A percentile compares a stretch with the other conserved stretches of the same genome.
Evolutionary conservation across 257 asterid genomes (phyloP).

Genomic region (Solanum lycopersicoides): DNA sequence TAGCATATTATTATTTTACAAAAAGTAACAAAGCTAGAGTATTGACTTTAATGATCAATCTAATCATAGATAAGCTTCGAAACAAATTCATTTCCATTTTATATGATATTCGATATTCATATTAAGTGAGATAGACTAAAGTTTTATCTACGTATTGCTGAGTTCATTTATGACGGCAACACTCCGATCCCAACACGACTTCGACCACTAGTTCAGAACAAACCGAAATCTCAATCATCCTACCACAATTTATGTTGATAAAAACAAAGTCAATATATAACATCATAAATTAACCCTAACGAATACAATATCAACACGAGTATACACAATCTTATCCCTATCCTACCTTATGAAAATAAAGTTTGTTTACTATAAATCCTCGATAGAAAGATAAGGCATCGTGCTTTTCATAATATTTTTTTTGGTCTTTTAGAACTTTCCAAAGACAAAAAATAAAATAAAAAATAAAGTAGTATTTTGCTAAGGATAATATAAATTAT

Average conservation of each 20-base stretch:
- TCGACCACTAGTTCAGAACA: not conserved
- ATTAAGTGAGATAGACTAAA: too few relatives aligned
- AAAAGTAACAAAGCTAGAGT: not conserved
- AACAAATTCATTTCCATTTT: too few relatives aligned
- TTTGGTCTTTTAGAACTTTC: not conserved
- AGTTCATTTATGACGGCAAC: not conserved
- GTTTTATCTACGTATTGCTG: not conserved
- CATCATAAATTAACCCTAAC: not conserved
- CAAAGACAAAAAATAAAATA: not conserved
- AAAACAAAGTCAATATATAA: too few relatives aligned
- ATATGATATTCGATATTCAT: too few relatives aligned
- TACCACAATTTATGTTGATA: too few relatives aligned
- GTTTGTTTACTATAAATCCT: not conserved
- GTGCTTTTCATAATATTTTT: not conserved
- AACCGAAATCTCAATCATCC: not conserved
- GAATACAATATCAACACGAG: not conserved
- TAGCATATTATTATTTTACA: not conserved
- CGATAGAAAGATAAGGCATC: not conserved
- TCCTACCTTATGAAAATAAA: not conserved
- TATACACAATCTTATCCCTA: too few relatives aligned
- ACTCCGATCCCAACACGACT: not conserved
- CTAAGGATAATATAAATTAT: not conserved
- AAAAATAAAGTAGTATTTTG: not conserved
- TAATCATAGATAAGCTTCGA: not conserved
- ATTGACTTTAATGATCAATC: not conserved